These are phyloP conservation scores for Candida tammaniensis DNA, from an alignment of 805 yeast species.

Conservation along the genomic window DNA sequence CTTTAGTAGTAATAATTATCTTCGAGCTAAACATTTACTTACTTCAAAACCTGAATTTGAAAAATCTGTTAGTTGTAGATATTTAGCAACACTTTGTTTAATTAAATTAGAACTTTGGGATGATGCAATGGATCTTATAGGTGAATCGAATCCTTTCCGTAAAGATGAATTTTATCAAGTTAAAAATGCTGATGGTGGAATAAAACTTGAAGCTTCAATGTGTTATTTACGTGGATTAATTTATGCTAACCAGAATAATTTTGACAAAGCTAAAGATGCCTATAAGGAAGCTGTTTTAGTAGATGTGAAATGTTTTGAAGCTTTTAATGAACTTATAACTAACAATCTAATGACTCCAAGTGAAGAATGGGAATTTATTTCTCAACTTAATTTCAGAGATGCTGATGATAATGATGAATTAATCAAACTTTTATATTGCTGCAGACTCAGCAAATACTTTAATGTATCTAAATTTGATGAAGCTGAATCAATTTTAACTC, in stretches of 20 bases:
- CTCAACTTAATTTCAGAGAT: conserved; percentile 62
- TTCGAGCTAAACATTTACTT: conserved; percentile 73
- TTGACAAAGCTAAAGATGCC: conserved; percentile 82
- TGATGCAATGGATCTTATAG: conserved; percentile 82
- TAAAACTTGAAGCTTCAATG: conserved; percentile 82
- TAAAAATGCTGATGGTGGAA: conserved; percentile 72
- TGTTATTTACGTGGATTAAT: conserved; percentile 82
- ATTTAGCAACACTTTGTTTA: conserved; percentile 72
- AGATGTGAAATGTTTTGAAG: conserved; percentile 91
- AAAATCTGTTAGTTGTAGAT: conserved; percentile 70
- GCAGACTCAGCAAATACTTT: conserved; percentile 70
- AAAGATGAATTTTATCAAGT: conserved; percentile 39
- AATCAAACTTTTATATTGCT: conserved; percentile 70
- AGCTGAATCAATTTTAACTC: conserved; percentile 62
- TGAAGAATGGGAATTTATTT: conserved; percentile 83
- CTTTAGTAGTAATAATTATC: conserved; percentile 70
- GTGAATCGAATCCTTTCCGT: conserved; percentile 74
- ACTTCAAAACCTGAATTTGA: conserved; percentile 52
- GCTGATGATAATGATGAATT: conserved; percentile 80
- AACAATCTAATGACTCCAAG: conserved; percentile 75
- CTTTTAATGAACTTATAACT: conserved; percentile 73
- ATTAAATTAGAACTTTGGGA: conserved; percentile 76
- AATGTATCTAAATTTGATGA: conserved; percentile 58
- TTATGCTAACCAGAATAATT: conserved; percentile 77
- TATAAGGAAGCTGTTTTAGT: conserved; percentile 82